Percentiles rank a stretch among this genome's conserved stretches.
Evolutionary conservation across 148 eudicot genomes (phyloP).

Genomic region (Vaccinium darrowii): DNA sequence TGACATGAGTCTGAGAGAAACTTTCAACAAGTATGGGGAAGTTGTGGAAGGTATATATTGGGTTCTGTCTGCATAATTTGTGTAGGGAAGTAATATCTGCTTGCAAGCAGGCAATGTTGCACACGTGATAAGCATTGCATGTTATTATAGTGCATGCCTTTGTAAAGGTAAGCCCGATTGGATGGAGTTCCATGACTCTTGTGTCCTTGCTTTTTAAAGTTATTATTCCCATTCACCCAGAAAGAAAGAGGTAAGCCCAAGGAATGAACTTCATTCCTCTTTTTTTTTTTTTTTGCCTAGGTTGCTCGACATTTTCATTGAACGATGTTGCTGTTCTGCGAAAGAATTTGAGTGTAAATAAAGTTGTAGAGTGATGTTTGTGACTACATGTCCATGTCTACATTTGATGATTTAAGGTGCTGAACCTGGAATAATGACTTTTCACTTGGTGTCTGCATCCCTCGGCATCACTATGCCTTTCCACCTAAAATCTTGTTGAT

Average conservation of each 20-base stretch:
- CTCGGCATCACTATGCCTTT: background rate
- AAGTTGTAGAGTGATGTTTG: slow-evolving; percentile 6
- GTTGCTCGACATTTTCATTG: background rate
- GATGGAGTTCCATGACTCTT: background rate
- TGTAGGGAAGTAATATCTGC: background rate
- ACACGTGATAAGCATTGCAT: background rate
- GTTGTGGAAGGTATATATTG: slow-evolving; percentile 68
- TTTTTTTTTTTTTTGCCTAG: background rate
- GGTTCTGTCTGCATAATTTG: background rate
- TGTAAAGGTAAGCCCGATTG: background rate
- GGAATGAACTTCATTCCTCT: background rate
- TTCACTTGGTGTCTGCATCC: background rate
- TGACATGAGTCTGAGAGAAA: slow-evolving; percentile 50
- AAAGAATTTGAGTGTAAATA: background rate
- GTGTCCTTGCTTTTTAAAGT: background rate
- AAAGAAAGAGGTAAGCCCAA: background rate
- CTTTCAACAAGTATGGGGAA: slow-evolving; percentile 67
- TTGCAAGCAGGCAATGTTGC: slow-evolving; percentile 1
- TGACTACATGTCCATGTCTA: background rate
- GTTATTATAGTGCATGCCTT: background rate
- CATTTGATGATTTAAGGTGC: background rate
- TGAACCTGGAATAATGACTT: background rate
- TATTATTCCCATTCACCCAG: background rate
- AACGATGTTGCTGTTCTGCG: background rate
- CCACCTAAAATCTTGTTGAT: background rate